Conservation (phyloP, 306 rosid species). For the Vigna reflexopilosa region DNA sequence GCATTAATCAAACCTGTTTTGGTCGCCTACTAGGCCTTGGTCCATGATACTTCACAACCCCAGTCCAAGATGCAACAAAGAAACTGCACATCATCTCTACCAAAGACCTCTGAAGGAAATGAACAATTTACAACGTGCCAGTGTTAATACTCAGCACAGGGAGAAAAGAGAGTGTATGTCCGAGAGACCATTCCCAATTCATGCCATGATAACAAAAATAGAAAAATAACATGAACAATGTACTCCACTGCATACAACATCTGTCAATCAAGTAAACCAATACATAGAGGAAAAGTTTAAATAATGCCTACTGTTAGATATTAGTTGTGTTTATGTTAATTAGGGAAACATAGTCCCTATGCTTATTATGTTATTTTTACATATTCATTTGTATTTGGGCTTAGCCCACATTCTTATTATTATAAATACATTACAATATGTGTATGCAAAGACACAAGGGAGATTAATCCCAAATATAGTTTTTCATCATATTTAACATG, state of each 20-base stretch:
- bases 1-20: conserved; percentile 65
- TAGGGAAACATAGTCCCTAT: too few relatives aligned
- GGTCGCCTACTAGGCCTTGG: conserved; percentile 96
- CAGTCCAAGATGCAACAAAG: conserved; percentile 99
- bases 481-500: too few relatives aligned
- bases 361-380: too few relatives aligned
- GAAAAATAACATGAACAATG: conserved; percentile 9
- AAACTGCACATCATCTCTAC: conserved; percentile 96
- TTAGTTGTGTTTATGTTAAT: too few relatives aligned
- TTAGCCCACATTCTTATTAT: too few relatives aligned
- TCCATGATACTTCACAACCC: conserved; percentile 97
- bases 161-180: not conserved
- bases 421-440: too few relatives aligned
- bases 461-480: too few relatives aligned
- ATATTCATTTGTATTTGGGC: too few relatives aligned
- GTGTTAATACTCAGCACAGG: conserved; percentile 25
- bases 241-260: conserved; percentile 25
- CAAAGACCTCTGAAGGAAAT: conserved; percentile 72
- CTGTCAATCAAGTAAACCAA: conserved; percentile 23
- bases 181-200: not conserved
- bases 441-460: too few relatives aligned
- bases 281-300: not conserved
- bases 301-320: not conserved
- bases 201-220: not conserved
- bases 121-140: conserved; percentile 11